Evolutionary conservation across 768 basidiomycete species (phyloP).

Genomic region (Tubosaeta sp.): DNA sequence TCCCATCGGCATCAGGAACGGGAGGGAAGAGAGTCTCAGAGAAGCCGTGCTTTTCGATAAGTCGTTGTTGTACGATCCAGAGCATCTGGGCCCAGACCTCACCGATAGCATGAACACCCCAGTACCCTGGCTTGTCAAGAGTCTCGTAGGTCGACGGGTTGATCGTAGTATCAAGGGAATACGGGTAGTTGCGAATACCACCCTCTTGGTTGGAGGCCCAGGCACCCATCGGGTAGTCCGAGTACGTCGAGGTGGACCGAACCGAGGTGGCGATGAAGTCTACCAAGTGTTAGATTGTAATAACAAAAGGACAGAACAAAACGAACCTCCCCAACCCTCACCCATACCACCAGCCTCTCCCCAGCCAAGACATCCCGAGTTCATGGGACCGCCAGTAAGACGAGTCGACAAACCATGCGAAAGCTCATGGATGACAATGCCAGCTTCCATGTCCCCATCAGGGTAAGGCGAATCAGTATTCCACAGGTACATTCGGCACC

Average conservation of each 20-base stretch:
- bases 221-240: slow-evolving; percentile 86
- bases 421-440: slow-evolving; percentile 92
- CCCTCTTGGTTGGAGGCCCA: slow-evolving; percentile 80
- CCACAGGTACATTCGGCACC: slow-evolving; percentile 98
- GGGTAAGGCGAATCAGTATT: slow-evolving; percentile 85
- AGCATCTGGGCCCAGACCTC: slow-evolving; percentile 96
- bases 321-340: slow-evolving; percentile 86
- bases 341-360: slow-evolving; percentile 98
- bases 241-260: slow-evolving; percentile 67
- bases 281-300: slow-evolving; percentile 9
- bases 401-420: slow-evolving; percentile 91
- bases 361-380: slow-evolving; percentile 93
- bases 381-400: slow-evolving; percentile 88
- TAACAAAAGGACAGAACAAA: neutral
- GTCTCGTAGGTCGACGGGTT: slow-evolving; percentile 96
- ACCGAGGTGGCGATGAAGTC: slow-evolving; percentile 88
- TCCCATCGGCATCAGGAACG: slow-evolving; percentile 56
- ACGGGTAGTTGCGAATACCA: slow-evolving; percentile 87
- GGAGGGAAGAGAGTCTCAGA: slow-evolving; percentile 80
- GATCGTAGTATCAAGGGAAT: slow-evolving; percentile 70
- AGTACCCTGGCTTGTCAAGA: slow-evolving; percentile 90
- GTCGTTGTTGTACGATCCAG: slow-evolving; percentile 68
- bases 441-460: slow-evolving; percentile 94
- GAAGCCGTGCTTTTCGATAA: slow-evolving; percentile 84
- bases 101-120: slow-evolving; percentile 88